These are phyloP conservation scores for Amaranthus tricolor DNA, from an alignment of 179 eudicot genomes.

Conservation along the genomic window DNA sequence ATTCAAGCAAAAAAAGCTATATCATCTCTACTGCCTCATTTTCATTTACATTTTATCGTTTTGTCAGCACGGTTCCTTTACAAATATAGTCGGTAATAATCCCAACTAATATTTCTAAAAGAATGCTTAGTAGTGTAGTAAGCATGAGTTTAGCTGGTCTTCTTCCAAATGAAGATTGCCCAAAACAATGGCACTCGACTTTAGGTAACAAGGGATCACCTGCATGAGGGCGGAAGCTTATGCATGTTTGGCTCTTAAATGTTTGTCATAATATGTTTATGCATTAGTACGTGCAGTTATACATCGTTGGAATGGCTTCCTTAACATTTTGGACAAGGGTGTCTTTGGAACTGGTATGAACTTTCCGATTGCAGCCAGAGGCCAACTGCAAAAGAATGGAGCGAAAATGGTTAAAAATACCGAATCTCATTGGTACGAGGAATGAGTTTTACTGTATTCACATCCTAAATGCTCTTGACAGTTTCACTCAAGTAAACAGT, in stretches of 20 bases:
- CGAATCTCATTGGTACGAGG: background rate
- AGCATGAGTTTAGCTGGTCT: conserved; percentile 9
- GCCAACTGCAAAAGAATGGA: conserved; percentile 57
- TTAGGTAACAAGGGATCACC: conserved; percentile 3
- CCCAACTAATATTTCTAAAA: conserved; percentile 22
- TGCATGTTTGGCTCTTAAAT: conserved; percentile 17
- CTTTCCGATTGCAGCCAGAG: conserved; percentile 76
- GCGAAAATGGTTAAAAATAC: conserved; percentile 8
- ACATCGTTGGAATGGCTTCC: conserved; percentile 55
- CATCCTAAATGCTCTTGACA: background rate
- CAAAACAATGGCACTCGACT: conserved; percentile 20
- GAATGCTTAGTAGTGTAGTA: conserved; percentile 11
- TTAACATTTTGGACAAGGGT: conserved; percentile 58
- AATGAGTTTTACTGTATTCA: background rate
- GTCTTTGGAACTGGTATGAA: conserved; percentile 83
- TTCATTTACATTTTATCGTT: conserved; percentile 15
- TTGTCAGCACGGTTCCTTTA: conserved; percentile 16
- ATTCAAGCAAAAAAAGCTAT: conserved; percentile 8
- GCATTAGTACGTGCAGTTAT: conserved; percentile 41
- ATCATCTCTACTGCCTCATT: conserved; percentile 13
- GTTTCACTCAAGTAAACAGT: background rate
- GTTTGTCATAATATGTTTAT: conserved; percentile 13
- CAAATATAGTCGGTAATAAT: conserved; percentile 23
- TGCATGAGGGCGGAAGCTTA: conserved; percentile 22
- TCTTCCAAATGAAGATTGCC: conserved; percentile 11